A percentile compares a stretch with the other conserved stretches of the same genome.
Conservation (phyloP, 495 filamentous ascomycete genomes). For the Podospora sp. region DNA sequence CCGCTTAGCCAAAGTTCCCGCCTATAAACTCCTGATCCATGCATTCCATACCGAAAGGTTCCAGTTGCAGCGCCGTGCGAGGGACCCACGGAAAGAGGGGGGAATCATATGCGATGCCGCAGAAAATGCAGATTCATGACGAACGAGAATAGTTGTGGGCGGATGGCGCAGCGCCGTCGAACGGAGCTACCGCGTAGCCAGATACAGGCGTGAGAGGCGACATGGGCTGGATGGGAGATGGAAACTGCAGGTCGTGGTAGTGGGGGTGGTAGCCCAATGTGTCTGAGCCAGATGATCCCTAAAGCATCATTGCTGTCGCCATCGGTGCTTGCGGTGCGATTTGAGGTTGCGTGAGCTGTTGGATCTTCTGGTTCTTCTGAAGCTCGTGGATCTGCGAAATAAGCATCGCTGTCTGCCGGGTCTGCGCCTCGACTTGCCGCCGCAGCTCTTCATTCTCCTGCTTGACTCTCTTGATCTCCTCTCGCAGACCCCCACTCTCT, state of each 20-base stretch:
- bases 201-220: background rate
- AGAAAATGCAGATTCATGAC: constrained; percentile 9
- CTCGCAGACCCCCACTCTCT: constrained; percentile 35
- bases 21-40: constrained; percentile 27
- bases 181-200: background rate
- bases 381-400: constrained; percentile 35
- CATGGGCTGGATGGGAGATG: background rate
- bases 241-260: background rate
- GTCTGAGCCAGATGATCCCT: constrained; percentile 13
- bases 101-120: constrained; percentile 19
- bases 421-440: constrained; percentile 36
- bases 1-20: constrained; percentile 2
- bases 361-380: constrained; percentile 7
- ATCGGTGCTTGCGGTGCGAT: constrained; percentile 18
- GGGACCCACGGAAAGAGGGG: constrained; percentile 1
- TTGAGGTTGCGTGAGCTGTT: constrained; percentile 18
- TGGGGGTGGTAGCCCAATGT: constrained; percentile 9
- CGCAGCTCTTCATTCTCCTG: constrained; percentile 43
- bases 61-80: background rate
- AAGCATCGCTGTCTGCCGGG: constrained; percentile 32
- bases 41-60: constrained; percentile 14
- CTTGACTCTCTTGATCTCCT: constrained; percentile 44
- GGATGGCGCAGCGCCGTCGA: background rate
- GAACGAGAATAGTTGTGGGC: background rate
- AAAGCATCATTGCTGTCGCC: constrained; percentile 27